Evolutionary conservation across 495 filamentous ascomycete species (phyloP).

Genomic region (Xylaria scruposa): DNA sequence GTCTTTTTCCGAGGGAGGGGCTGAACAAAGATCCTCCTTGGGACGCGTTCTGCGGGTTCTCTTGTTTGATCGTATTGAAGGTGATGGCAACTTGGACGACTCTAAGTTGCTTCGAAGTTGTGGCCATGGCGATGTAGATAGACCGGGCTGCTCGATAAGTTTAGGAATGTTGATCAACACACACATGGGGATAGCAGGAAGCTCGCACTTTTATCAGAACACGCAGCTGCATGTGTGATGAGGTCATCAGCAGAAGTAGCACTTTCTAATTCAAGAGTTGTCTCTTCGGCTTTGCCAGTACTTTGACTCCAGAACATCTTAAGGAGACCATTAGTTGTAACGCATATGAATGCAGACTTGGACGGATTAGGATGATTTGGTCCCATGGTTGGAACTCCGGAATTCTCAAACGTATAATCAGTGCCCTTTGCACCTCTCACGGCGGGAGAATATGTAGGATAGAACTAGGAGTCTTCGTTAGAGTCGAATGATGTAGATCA

Average conservation of each 20-base stretch:
- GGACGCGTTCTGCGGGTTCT: constrained; percentile 42
- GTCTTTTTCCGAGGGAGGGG: constrained; percentile 54
- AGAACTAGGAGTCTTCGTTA: constrained; percentile 32
- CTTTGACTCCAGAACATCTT: constrained; percentile 71
- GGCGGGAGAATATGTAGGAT: constrained; percentile 52
- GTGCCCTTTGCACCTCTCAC: constrained; percentile 44
- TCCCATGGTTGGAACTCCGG: constrained; percentile 62
- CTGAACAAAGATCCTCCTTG: constrained; percentile 43
- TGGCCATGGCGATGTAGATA: constrained; percentile 69
- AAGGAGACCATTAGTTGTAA: constrained; percentile 73
- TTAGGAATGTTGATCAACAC: constrained; percentile 24
- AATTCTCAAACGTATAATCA: constrained; percentile 54
- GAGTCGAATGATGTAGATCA: constrained; percentile 8
- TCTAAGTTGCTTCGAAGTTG: constrained; percentile 69
- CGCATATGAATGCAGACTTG: constrained; percentile 71
- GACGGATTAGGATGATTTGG: constrained; percentile 69
- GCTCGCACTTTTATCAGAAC: constrained; percentile 69
- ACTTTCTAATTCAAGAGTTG: constrained; percentile 71
- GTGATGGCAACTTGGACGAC: constrained; percentile 65
- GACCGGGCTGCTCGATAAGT: constrained; percentile 49
- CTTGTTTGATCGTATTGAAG: constrained; percentile 53
- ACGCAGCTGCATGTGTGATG: constrained; percentile 81
- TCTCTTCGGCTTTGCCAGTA: constrained; percentile 71
- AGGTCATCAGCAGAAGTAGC: constrained; percentile 70
- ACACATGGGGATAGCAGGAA: neutral